A percentile compares a stretch with the other conserved stretches of the same genome.
Evolutionary conservation across 1,284 basidiomycete genomes (phyloP).

Genomic region (Cutaneotrichosporon cutaneum): DNA sequence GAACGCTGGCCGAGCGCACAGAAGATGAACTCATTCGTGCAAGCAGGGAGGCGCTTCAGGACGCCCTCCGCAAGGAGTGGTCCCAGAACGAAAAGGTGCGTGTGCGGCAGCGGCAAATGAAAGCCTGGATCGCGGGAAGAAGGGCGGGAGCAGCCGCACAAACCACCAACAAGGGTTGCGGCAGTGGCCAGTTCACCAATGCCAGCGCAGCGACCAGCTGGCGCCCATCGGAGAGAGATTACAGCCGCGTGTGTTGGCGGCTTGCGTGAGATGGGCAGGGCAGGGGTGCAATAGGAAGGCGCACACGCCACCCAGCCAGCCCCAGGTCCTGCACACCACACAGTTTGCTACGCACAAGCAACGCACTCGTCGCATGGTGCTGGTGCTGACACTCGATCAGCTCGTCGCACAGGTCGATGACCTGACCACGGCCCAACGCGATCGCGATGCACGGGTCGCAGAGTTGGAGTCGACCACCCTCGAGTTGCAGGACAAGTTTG

Average conservation of each 20-base stretch:
- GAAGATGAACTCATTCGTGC: slow-evolving; percentile 38
- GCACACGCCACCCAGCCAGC: not conserved
- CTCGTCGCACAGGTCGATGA: slow-evolving; percentile 21
- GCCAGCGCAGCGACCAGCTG: not conserved
- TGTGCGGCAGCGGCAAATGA: slow-evolving; percentile 1
- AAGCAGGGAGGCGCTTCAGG: slow-evolving; percentile 33
- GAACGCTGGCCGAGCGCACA: slow-evolving; percentile 32
- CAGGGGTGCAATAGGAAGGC: not conserved
- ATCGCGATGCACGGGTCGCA: slow-evolving; percentile 1
- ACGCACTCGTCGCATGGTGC: not conserved
- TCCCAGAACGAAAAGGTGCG: slow-evolving; percentile 38
- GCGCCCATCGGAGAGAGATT: not conserved
- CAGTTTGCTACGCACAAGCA: slow-evolving; percentile 4
- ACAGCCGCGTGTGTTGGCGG: not conserved
- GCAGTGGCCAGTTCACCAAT: not conserved
- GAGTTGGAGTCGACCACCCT: slow-evolving; percentile 12
- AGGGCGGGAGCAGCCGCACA: not conserved
- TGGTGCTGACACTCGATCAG: slow-evolving; percentile 7
- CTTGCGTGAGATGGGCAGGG: not conserved
- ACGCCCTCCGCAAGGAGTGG: slow-evolving; percentile 40
- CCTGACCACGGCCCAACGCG: slow-evolving; percentile 14
- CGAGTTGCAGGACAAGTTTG: slow-evolving; percentile 30
- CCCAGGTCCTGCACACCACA: not conserved
- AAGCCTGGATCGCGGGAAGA: not conserved
- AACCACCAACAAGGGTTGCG: not conserved